These are phyloP conservation scores for Pseudogymnoascus sp. DNA, from an alignment of 2,329 filamentous ascomycete genomes.

Conservation along the genomic window DNA sequence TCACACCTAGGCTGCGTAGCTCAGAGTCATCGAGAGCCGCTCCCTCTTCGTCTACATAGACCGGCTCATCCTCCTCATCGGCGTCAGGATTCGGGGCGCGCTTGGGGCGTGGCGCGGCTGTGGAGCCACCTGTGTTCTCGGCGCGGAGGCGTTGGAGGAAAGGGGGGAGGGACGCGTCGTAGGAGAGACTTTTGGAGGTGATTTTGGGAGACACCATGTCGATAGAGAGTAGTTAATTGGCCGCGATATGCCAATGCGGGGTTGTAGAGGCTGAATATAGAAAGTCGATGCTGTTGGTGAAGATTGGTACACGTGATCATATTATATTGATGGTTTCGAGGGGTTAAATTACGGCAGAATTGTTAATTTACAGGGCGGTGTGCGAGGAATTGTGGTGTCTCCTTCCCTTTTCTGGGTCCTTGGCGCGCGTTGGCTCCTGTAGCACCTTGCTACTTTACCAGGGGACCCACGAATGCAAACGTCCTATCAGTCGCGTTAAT, in stretches of 20 bases:
- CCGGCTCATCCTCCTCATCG: slow-evolving; percentile 68
- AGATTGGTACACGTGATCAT: not conserved
- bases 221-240: not conserved
- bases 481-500: not conserved
- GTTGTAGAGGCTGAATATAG: not conserved
- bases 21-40: slow-evolving; percentile 41
- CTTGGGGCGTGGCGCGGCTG: slow-evolving; percentile 29
- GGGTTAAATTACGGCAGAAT: slow-evolving; percentile 8
- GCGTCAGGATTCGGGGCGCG: slow-evolving; percentile 54
- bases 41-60: slow-evolving; percentile 66
- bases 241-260: not conserved
- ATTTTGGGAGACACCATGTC: slow-evolving; percentile 42
- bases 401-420: not conserved
- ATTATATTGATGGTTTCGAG: not conserved
- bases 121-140: slow-evolving; percentile 36
- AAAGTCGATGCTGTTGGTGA: not conserved
- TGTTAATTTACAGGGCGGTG: slow-evolving; percentile 5
- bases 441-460: not conserved
- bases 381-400: slow-evolving; percentile 1
- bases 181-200: slow-evolving; percentile 63
- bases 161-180: slow-evolving; percentile 51
- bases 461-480: not conserved
- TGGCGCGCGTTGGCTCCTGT: not conserved
- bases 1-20: not conserved
- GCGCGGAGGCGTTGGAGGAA: slow-evolving; percentile 53